A percentile compares a stretch with the other conserved stretches of the same genome.
phyloP scores from a whole-genome alignment of 2,329 filamentous ascomycete species.

The Apiospora malaysiana region DNA sequence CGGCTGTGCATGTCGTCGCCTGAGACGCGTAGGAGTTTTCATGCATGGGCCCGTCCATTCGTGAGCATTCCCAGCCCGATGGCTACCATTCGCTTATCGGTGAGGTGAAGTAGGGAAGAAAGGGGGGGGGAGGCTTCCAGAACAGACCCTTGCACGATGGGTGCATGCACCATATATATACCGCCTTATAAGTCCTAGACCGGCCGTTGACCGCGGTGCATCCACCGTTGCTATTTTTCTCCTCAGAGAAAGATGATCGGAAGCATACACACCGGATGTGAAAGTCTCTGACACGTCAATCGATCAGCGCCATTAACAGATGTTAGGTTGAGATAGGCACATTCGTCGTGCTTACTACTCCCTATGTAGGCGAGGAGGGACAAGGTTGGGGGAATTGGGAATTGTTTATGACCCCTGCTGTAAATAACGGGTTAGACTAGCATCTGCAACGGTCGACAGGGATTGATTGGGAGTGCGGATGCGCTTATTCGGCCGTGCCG shows the following conservation, averaged over 20 bases:
- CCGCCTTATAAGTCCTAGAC: background rate
- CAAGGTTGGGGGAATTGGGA: slow-evolving; percentile 13
- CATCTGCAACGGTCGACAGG: slow-evolving; percentile 9
- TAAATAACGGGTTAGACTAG: slow-evolving; percentile 7
- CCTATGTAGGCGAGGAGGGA: background rate
- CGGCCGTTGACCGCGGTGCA: background rate
- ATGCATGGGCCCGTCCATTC: background rate
- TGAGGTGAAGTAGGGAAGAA: background rate
- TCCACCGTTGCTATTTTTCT: background rate
- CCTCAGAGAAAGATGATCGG: background rate
- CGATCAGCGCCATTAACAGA: background rate
- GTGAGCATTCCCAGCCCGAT: background rate
- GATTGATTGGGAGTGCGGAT: slow-evolving; percentile 3
- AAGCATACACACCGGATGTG: background rate
- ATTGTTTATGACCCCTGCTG: background rate
- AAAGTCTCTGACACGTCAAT: background rate
- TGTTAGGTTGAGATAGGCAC: background rate
- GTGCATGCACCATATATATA: slow-evolving; percentile 1
- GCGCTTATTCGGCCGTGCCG: slow-evolving; percentile 12
- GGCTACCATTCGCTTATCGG: background rate
- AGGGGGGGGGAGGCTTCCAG: background rate
- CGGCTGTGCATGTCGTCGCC: background rate
- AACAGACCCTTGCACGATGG: background rate
- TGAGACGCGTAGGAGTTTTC: slow-evolving; percentile 8
- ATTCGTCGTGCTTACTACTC: background rate